Percentiles rank a stretch among this genome's conserved stretches.
phyloP scores from a whole-genome alignment of 257 asterid genomes.

The Solanum chmielewskii region DNA sequence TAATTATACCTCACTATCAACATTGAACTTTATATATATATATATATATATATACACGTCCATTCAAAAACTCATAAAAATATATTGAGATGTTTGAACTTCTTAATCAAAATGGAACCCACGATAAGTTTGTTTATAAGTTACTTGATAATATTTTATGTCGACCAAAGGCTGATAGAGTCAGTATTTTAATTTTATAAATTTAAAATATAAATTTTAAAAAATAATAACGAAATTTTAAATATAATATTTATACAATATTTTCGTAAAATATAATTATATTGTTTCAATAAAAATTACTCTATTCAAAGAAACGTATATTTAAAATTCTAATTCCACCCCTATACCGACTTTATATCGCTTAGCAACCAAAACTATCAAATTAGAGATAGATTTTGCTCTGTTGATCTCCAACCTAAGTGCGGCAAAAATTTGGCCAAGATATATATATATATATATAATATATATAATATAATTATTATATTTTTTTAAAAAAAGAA shows the following conservation, averaged over 20 bases:
- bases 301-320: not conserved
- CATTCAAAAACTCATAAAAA: not conserved
- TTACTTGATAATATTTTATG: not conserved
- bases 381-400: not conserved
- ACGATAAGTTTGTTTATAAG: not conserved
- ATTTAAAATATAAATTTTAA: not conserved
- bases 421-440: not conserved
- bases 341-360: not conserved
- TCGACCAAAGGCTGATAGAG: rapidly evolving
- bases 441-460: too few species aligned
- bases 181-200: rapidly evolving
- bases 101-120: not conserved
- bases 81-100: not conserved
- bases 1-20: not conserved
- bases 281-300: not conserved
- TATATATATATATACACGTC: not conserved
- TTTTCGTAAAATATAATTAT: too few species aligned
- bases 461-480: not conserved
- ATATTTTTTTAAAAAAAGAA: too few species aligned
- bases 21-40: not conserved
- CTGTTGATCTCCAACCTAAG: not conserved
- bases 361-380: not conserved
- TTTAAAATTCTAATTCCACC: not conserved
- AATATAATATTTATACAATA: not conserved
- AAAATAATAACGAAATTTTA: rapidly evolving